Conservation (phyloP, 73 alveolate genomes). For the Paramecium tetraurelia region DNA sequence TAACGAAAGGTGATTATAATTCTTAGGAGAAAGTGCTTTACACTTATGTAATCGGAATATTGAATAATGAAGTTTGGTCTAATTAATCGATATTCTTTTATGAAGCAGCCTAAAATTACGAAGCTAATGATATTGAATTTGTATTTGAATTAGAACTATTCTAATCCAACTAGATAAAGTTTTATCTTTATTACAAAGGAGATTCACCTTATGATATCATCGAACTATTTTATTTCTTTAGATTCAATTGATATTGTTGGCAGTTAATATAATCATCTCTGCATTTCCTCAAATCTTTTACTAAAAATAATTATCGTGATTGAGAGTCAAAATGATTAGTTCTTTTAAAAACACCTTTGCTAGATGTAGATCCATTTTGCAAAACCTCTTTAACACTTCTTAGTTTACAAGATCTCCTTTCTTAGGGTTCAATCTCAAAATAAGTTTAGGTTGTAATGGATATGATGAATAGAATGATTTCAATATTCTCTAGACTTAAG, state of each 20-base stretch:
- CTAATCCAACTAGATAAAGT: neutral
- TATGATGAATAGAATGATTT: neutral
- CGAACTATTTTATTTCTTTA: neutral
- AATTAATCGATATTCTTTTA: neutral
- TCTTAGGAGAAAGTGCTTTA: neutral
- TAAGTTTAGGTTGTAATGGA: neutral
- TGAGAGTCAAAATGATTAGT: neutral
- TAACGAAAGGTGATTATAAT: neutral
- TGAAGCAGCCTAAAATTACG: neutral
- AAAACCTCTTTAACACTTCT: neutral
- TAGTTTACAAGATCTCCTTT: neutral
- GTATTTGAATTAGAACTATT: neutral
- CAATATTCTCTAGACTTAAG: constrained; percentile 11
- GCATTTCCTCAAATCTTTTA: neutral
- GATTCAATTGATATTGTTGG: neutral
- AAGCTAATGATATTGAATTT: neutral
- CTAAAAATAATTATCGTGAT: neutral
- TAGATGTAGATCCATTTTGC: neutral
- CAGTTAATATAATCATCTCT: neutral
- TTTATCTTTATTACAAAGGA: neutral
- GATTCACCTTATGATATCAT: neutral
- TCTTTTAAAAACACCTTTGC: constrained; percentile 3
- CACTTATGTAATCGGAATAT: neutral
- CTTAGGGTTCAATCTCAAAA: neutral
- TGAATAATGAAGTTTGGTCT: neutral